Base-by-base conservation (phyloP, 352 stramenopile genomes). In the Pythium aristosporum region DNA sequence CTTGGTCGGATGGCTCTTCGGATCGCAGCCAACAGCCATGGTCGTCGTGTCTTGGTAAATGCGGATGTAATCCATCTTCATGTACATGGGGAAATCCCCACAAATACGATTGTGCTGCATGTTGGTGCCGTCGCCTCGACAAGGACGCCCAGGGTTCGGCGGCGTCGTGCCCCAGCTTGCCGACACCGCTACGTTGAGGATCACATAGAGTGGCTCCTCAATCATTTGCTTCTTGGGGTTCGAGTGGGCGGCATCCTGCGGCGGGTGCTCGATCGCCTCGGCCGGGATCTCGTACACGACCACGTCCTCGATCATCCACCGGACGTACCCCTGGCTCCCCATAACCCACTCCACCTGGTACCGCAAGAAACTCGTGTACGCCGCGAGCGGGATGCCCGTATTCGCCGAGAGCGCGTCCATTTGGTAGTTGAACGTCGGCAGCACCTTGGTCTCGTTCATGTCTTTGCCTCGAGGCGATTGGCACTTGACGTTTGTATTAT, bases 181-280 rank as follows among this genome's bases (percentile, higher is more conserved):
- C 11, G 76, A 79, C n/a, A 88, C 20, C 13, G 79, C 79, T 0
- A 88, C 76, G 43, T 88, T 88, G 18, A 77, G 72, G 30, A 88
- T 86, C 13, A 88, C n/a, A 61, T 84, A 86, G 65, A 85, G 80
- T 44, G 79, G 79, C 57, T 88, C 79, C 28, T 88, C 76, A n/a
- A 75, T 58, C 67, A 84, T 82, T 7, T 79, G 65, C 63, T 86
- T 86, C 44, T 71, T 57, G 8, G 75, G 76, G 51, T 86, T 88
- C 25, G 67, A 61, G 44, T 76, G 70, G 23, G 67, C 63, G 9
- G 10, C 60, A 42, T 72, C 74, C 8, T 81, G 65, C 11, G 76
- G 77, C 0, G 77, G 73, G 3, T 77, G 76, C 0, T 69, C 77
- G 47, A 88, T 67, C n/a, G 71, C 63, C 3, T 74, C 61, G 2